Base-by-base conservation (phyloP, 2,329 filamentous ascomycete species). In the Phialemoniopsis sp. region DNA sequence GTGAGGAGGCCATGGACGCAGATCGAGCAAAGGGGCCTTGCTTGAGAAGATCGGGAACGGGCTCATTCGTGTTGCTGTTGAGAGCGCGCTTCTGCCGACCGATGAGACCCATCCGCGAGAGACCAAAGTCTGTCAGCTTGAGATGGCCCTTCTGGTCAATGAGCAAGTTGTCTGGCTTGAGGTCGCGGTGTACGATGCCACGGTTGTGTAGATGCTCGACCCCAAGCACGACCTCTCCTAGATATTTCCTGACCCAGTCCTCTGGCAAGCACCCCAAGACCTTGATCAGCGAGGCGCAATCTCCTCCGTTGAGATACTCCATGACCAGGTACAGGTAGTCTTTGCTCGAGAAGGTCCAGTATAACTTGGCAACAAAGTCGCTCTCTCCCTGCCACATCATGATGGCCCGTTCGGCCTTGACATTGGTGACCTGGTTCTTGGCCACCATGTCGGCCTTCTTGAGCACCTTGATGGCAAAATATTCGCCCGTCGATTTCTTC, bases 331-430 rank as follows among this genome's bases (percentile, higher is more conserved):
- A 98, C 17, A 98, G 80, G 57, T 96, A 98, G 57, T 98, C 93
- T 58, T 98, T 98, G 73, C 91, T 98, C 4, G 93, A 95, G 57
- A 98, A 98, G 0, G 93, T 98, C 94, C 94, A 98, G 67, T 97
- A 98, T 12, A 98, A 76, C 67, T 98, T 98, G 18, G 93, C 93
- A 42, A 98, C 93, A 59, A 98, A 98, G 44, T 98, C 93, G 60
- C 94, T 98, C 62, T 97, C 89, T 16, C 93, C 93, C 66, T 98
- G 93, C 88, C 93, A 97, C 93, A 98, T 98, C 93, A 98, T 97
- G 58, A 98, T 98, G 16, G 94, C 94, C 49, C 93, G 80, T 64
- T 98, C 93, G 8, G 94, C 93, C 64, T 98, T 97, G 55, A 98
- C 93, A 56, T 98, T 98, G 50, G 93, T 95, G 51, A 98, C 90